Evolutionary conservation across 495 filamentous ascomycete genomes (phyloP).

Genomic region (Bacidia gigantensis): DNA sequence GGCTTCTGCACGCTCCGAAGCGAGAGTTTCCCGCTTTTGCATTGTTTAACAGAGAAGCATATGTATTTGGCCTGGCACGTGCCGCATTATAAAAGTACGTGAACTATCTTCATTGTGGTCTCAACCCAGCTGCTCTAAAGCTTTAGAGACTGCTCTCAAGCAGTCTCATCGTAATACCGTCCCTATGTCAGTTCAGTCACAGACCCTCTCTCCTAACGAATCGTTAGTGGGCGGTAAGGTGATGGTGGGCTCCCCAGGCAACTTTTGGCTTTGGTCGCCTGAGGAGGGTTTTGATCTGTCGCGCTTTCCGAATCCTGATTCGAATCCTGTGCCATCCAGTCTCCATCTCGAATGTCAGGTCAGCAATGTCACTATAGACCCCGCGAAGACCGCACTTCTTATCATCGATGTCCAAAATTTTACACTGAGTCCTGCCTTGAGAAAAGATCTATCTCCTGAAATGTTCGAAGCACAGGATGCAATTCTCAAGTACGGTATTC

Average conservation of each 20-base stretch:
- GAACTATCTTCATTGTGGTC: too few relatives aligned
- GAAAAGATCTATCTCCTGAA: slow-evolving; percentile 20
- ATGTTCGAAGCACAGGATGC: slow-evolving; percentile 18
- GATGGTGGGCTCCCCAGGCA: background rate
- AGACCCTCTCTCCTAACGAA: too few relatives aligned
- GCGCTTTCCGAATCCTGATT: background rate
- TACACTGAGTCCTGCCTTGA: slow-evolving; percentile 29
- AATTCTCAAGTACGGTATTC: slow-evolving; percentile 27
- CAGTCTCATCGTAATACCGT: too few relatives aligned
- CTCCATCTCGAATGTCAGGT: background rate
- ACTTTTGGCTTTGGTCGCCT: background rate
- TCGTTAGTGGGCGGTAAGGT: too few relatives aligned
- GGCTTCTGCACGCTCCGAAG: too few relatives aligned
- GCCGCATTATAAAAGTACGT: too few relatives aligned
- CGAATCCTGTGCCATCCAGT: background rate
- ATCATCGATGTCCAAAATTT: slow-evolving; percentile 53
- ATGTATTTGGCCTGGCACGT: too few relatives aligned
- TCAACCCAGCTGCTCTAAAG: too few relatives aligned
- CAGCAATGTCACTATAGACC: slow-evolving; percentile 24
- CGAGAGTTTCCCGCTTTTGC: too few relatives aligned
- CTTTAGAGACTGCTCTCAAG: too few relatives aligned
- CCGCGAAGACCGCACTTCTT: slow-evolving; percentile 34
- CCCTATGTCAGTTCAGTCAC: too few relatives aligned
- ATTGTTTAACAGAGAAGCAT: too few relatives aligned
- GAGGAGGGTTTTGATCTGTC: background rate